These are phyloP conservation scores for Skeletonema costatum DNA, from an alignment of 108 stramenopile genomes.

Conservation along the genomic window DNA sequence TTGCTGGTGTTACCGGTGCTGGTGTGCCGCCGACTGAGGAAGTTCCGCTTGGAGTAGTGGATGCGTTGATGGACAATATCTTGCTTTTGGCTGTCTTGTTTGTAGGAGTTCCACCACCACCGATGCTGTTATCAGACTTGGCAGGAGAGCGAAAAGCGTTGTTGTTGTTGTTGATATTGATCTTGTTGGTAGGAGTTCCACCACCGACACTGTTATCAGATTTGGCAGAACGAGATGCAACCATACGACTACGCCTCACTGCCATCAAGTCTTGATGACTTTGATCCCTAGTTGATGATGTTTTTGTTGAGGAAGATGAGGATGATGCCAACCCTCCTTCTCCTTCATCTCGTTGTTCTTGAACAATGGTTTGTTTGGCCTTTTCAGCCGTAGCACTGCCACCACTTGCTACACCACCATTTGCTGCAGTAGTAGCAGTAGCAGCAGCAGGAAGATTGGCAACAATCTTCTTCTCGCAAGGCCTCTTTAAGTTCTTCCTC, in stretches of 20 bases:
- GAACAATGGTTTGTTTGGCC: not conserved
- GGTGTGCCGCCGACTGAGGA: not conserved
- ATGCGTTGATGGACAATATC: not conserved
- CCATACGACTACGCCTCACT: conserved; percentile 14
- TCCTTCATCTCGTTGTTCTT: conserved; percentile 1
- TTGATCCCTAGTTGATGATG: not conserved
- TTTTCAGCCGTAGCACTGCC: not conserved
- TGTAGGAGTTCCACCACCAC: not conserved
- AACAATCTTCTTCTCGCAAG: not conserved
- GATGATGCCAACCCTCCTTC: not conserved
- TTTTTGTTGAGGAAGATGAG: not conserved
- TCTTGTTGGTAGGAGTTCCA: not conserved
- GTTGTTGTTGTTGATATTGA: not conserved
- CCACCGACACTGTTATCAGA: not conserved
- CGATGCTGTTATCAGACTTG: not conserved
- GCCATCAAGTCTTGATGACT: conserved; percentile 9
- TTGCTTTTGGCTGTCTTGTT: not conserved
- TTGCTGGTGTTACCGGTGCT: not conserved
- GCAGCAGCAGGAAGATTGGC: not conserved
- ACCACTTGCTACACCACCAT: not conserved
- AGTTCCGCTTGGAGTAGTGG: not conserved
- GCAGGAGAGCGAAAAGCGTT: not conserved
- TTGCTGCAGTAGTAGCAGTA: not conserved
- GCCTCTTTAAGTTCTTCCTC: conserved; percentile 40
- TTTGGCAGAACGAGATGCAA: conserved; percentile 4